Conservation (phyloP, 116 monocot genomes). For the Trichopus zeylanicus region DNA sequence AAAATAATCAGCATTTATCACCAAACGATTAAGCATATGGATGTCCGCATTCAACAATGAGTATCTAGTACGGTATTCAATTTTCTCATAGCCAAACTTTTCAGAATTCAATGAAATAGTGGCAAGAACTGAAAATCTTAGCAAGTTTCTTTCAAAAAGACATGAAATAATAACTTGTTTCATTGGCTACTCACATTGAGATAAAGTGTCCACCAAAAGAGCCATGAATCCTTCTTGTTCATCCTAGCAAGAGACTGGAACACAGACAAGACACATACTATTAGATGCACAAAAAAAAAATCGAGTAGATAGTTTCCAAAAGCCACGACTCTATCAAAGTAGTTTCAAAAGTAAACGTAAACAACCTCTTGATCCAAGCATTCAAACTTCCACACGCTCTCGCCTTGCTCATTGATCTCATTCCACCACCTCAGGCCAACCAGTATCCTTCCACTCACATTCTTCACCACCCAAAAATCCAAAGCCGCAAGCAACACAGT, state of each 20-base stretch:
- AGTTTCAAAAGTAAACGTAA: not conserved
- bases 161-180: not conserved
- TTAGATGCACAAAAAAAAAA: not conserved
- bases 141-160: not conserved
- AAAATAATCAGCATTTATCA: too few relatives aligned
- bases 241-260: slow-evolving; percentile 88
- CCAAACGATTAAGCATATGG: not conserved
- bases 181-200: slow-evolving; percentile 37
- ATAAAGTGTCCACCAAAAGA: slow-evolving; percentile 98
- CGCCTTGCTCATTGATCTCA: slow-evolving; percentile 84
- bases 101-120: not conserved
- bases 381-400: slow-evolving; percentile 95
- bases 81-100: not conserved
- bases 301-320: not conserved
- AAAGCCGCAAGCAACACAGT: slow-evolving; percentile 90
- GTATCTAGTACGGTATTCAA: not conserved
- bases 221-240: slow-evolving; percentile 98
- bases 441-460: slow-evolving; percentile 87
- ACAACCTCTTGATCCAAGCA: slow-evolving; percentile 85
- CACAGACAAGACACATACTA: not conserved
- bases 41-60: not conserved
- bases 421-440: slow-evolving; percentile 99
- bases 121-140: too few relatives aligned
- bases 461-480: slow-evolving; percentile 97
- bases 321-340: not conserved